Percentiles rank a stretch among this genome's conserved stretches.
These are phyloP conservation scores for Eucalyptus polybractea DNA, from an alignment of 345 rosid species.

Conservation along the genomic window DNA sequence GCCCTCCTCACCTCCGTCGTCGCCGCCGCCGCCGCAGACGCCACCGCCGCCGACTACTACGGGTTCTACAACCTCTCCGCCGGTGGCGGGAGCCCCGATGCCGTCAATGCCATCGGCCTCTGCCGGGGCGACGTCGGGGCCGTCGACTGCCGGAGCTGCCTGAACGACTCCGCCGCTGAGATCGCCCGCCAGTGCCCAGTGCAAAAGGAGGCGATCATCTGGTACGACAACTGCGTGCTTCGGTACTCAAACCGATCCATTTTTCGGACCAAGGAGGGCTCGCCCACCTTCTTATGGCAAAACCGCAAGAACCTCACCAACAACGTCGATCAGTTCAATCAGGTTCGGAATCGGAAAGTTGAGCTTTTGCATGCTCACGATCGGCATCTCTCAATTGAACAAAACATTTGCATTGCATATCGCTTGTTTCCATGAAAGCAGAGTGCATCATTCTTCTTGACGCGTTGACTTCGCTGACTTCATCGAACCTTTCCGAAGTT, in stretches of 20 bases:
- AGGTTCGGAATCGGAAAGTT: background rate
- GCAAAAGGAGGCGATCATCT: background rate
- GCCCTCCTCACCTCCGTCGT: background rate
- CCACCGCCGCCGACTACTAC: background rate
- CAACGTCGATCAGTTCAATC: background rate
- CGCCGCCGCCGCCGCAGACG: accelerated
- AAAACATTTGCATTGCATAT: background rate
- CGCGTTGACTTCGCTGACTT: background rate
- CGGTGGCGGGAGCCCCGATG: background rate
- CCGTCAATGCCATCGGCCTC: background rate
- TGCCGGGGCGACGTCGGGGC: background rate
- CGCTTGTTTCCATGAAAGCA: background rate
- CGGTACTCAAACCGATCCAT: background rate
- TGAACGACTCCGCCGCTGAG: background rate
- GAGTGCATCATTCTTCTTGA: background rate
- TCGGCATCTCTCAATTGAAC: background rate
- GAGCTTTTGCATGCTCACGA: background rate
- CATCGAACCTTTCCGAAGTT: background rate
- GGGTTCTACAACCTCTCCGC: background rate
- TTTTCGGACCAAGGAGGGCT: accelerated
- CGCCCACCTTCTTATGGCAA: accelerated
- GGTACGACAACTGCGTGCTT: background rate
- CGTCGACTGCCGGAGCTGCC: background rate
- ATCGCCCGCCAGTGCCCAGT: background rate
- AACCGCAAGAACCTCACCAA: accelerated